Base-by-base conservation (phyloP, 768 basidiomycete genomes). In the Trametopsis cervina region DNA sequence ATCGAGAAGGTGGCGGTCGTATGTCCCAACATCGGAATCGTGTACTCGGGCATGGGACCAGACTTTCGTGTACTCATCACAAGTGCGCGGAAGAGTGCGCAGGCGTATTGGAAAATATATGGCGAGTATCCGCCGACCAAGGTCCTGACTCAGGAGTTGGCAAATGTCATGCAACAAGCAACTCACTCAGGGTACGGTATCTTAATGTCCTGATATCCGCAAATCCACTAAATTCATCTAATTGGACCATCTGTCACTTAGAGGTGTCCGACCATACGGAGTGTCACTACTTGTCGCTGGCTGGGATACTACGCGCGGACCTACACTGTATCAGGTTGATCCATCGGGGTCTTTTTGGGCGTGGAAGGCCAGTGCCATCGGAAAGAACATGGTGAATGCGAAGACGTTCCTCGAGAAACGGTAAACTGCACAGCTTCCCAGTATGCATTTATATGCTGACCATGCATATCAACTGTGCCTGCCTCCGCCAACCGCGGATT, bases 381-480 rank as follows among this genome's bases (percentile, higher is more conserved):
- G 96, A 35, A 99, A 99, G 73, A 98, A 98, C 69, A 97, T 98
- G 92, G 83, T 93, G 40, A 99, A 99, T 60, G 96, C 94, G 27
- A 99, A 99, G 70, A 99, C 96, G 6, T 99, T 99, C 70, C 68
- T 99, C 56, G 96, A 99, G 69, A 99, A 99, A 69, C 83, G 96
- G 91, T 93, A 57, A 60, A 82, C 68, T 17, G 25, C 22, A 23
- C 39, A 40, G 39, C 18, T n/a, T 40, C n/a, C 15, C 21, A n/a
- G 39, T n/a, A 7, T 9, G 9, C 18, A 18, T 9, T 9, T 20
- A 21, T 20, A 37, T 42, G 29, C 40, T 57, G 48, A 49, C n/a
- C 27, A 45, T 23, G 6, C 17, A 20, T 42, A 38, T 23, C 29
- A 15, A 52, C 42, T 50, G 48, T 40, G 10, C 17, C 9, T 24